phyloP scores from a whole-genome alignment of 192 early-diverging fungal genomes.

The Coemansia erecta region DNA sequence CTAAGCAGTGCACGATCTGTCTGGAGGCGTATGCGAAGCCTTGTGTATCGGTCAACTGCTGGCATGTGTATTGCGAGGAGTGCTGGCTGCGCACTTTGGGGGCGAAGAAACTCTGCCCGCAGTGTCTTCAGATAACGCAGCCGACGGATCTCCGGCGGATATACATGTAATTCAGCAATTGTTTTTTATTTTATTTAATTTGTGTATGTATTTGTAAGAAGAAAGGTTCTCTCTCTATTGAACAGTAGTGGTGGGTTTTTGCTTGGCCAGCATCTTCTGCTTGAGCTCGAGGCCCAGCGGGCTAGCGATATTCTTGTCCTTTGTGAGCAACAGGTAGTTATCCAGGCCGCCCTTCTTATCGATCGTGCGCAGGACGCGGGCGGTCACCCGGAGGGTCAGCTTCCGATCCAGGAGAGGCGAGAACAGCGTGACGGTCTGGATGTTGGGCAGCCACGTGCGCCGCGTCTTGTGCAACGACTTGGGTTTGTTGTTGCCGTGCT shows the following conservation, averaged over 20 bases:
- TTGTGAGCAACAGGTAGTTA: slow-evolving; percentile 67
- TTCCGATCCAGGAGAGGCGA: slow-evolving; percentile 61
- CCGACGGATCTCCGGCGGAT: slow-evolving; percentile 78
- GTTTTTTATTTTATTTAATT: slow-evolving; percentile 10
- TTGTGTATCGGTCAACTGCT: slow-evolving; percentile 75
- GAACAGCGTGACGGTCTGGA: slow-evolving; percentile 63
- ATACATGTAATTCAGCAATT: slow-evolving; percentile 83
- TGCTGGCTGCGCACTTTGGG: slow-evolving; percentile 87
- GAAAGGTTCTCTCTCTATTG: too few species aligned
- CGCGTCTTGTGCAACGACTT: slow-evolving; percentile 71
- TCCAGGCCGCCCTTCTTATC: slow-evolving; percentile 85
- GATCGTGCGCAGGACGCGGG: slow-evolving; percentile 68
- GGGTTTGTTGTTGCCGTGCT: slow-evolving; percentile 52
- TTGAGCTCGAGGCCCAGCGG: slow-evolving; percentile 59
- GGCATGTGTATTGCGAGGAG: slow-evolving; percentile 89
- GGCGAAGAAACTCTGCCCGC: slow-evolving; percentile 86
- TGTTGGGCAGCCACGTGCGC: slow-evolving; percentile 77
- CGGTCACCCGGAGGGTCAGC: slow-evolving; percentile 63
- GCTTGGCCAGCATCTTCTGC: slow-evolving; percentile 34
- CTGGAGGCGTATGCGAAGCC: slow-evolving; percentile 71
- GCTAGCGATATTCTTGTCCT: slow-evolving; percentile 64
- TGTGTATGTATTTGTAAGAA: too few species aligned
- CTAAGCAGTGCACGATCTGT: slow-evolving; percentile 76
- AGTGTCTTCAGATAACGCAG: slow-evolving; percentile 82
- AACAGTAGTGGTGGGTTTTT: too few species aligned